Evolutionary conservation across 768 basidiomycete genomes (phyloP), one percentile per base, ranked within the genome.

Genomic region (Dentipellis sp.): DNA sequence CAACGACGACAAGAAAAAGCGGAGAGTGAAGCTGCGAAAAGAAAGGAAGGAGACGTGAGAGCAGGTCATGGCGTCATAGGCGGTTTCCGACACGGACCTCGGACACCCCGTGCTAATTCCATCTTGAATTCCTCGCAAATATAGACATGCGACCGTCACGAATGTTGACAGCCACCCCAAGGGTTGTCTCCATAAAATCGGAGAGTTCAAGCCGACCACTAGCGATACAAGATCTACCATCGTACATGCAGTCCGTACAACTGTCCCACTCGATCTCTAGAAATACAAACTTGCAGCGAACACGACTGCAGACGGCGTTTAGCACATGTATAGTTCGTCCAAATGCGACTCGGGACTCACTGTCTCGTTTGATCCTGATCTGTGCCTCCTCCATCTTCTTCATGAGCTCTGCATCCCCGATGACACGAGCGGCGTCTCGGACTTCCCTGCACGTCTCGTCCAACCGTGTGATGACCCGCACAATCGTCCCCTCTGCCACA

Each of bases 371-470:
- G 62, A 99, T 97, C 69, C 87, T 88, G 40, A 83, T 80, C 66
- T 97, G 94, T 0, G 90, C 85, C 63, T 93, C 91, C 65, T 97
- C 95, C 94, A 98, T 97, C 69, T 98, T 98, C 71, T 88, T 89
- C 78, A 97, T 97, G 40, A 99, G 71, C 51, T 91, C 93, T 21
- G 88, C 87, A 69, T 98, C 97, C 2, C 97, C 97, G 53, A 98
- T 97, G 39, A 98, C 94, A 36, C 97, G 81, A 7, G 97, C 97
- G 2, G 95, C 95, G 69, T 99, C 97, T 63, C 95, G 72, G 5
- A 99, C 94, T 71, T 99, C 97, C 49, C 94, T 77, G 68, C 97
- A 98, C 0, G 94, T 95, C 72, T 98, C 95, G 65, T 99, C 97
- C 51, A 98, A 73, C 10, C 97, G 83, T 2, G 92, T 97, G 66